Conservation (phyloP, 75 land plant genomes). For the Pinus albicaulis region DNA sequence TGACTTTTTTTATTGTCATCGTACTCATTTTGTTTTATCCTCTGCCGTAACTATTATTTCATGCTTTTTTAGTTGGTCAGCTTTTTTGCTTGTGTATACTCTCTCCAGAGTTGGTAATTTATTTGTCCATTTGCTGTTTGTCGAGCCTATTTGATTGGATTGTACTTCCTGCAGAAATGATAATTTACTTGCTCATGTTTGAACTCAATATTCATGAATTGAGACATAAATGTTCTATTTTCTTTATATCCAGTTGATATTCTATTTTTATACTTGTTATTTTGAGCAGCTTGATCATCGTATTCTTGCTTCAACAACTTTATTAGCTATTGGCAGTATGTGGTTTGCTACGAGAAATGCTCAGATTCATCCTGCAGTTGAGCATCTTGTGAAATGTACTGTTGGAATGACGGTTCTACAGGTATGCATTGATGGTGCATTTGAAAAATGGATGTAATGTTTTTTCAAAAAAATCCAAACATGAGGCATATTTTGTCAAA, state of each 20-base stretch:
- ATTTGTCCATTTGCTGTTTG: not conserved
- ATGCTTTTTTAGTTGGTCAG: not conserved
- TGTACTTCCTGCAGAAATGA: not conserved
- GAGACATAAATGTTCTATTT: not conserved
- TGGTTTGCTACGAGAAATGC: constrained; percentile 74
- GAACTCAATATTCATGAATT: not conserved
- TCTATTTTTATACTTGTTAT: not conserved
- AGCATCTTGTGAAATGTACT: constrained; percentile 55
- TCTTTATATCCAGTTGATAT: not conserved
- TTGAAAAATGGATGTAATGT: too few relatives aligned
- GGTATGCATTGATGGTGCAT: constrained; percentile 33
- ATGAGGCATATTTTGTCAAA: not conserved
- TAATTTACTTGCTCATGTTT: not conserved
- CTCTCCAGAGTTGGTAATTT: not conserved
- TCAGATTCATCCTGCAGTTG: constrained; percentile 65
- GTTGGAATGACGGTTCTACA: constrained; percentile 79
- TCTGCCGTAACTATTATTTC: not conserved
- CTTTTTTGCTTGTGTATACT: not conserved
- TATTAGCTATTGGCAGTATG: constrained; percentile 55
- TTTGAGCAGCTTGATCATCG: constrained; percentile 85
- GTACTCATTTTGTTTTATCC: not conserved
- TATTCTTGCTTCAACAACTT: constrained; percentile 76
- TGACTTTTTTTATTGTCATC: not conserved
- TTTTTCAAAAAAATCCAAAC: not conserved
- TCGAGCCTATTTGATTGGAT: not conserved